phyloP scores from a whole-genome alignment of 345 rosid species.

The Streptanthus diversifolius region DNA sequence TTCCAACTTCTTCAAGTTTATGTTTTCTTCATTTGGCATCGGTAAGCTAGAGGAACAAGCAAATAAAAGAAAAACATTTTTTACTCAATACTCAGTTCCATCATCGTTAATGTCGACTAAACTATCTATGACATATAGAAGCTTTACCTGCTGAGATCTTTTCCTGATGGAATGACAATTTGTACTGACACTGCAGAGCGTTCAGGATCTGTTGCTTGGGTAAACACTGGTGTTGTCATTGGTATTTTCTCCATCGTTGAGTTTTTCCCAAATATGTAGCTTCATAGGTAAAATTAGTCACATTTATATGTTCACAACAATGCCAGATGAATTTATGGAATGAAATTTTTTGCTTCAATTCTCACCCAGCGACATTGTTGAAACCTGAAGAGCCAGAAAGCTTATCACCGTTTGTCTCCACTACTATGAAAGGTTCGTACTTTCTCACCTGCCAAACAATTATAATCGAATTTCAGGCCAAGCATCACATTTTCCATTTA shows the following conservation, averaged over 20 bases:
- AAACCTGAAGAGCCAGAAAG: slow-evolving; percentile 72
- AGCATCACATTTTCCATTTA: not conserved
- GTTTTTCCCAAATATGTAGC: slow-evolving; percentile 81
- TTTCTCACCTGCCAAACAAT: slow-evolving; percentile 52
- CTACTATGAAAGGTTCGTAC: slow-evolving; percentile 63
- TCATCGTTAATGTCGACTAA: not conserved
- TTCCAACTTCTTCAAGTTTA: slow-evolving; percentile 62
- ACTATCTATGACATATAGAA: not conserved
- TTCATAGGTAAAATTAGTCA: slow-evolving; percentile 16
- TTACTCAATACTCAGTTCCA: not conserved
- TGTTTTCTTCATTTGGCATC: slow-evolving; percentile 51
- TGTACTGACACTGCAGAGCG: slow-evolving; percentile 63
- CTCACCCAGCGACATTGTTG: slow-evolving; percentile 72
- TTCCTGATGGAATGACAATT: slow-evolving; percentile 69
- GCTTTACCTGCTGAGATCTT: slow-evolving; percentile 58
- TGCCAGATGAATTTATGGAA: not conserved
- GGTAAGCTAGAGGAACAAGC: slow-evolving; percentile 53
- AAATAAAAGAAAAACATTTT: not conserved
- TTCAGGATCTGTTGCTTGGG: slow-evolving; percentile 56
- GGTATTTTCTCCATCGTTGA: slow-evolving; percentile 55
- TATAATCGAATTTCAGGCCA: not conserved
- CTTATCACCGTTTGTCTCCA: slow-evolving; percentile 75
- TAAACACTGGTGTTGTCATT: slow-evolving; percentile 78
- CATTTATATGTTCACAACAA: not conserved
- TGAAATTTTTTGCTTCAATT: not conserved